Base-by-base conservation (phyloP, 495 filamentous ascomycete genomes). In the Endocarpon pusillum region DNA sequence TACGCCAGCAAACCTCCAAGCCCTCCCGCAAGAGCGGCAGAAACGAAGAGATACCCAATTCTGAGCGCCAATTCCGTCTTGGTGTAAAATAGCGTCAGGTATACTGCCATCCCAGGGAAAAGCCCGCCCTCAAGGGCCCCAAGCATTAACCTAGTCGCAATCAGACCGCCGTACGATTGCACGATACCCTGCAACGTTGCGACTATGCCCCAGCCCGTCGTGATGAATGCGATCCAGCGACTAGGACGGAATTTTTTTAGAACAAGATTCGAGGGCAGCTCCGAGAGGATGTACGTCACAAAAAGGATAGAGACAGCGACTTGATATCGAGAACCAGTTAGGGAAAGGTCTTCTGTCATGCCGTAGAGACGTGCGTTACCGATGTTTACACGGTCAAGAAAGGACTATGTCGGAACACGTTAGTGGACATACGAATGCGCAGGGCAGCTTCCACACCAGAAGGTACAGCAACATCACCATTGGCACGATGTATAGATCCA, bases 1-100 rank as follows among this genome's bases (percentile, higher is more conserved):
- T 75, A 83, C 1, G 81, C 78, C 3, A 87, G 55, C 0, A 86
- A 57, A 0, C 81, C 81, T 15, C 81, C 81, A 39, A 72, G 73
- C 12, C 77, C 79, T 3, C 81, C 81, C 2, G 80, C 74, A 9
- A 84, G 59, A 1, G 81, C 80, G 2, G 81, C 69, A 26, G 67
- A 77, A 34, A 78, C 75, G 49, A 86, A 86, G 3, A 86, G 61
- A 44, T 82, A 82, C 1, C 74, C 71, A 3, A 81, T 73, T 18
- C 81, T 69, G 21, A 83, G 58, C 5, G 78, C 80, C 15, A 83
- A 66, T 43, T 85, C 78, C 5, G 65, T 62, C 40, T 78, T 76
- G 29, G 67, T 73, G 47, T 84, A 85, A 53, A 83, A 81, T 33
- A 82, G 65, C 1, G 73, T 81, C 12, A 85, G 58, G 40, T 80